phyloP scores from a whole-genome alignment of 2,329 filamentous ascomycete species.

The Fusarium udum region DNA sequence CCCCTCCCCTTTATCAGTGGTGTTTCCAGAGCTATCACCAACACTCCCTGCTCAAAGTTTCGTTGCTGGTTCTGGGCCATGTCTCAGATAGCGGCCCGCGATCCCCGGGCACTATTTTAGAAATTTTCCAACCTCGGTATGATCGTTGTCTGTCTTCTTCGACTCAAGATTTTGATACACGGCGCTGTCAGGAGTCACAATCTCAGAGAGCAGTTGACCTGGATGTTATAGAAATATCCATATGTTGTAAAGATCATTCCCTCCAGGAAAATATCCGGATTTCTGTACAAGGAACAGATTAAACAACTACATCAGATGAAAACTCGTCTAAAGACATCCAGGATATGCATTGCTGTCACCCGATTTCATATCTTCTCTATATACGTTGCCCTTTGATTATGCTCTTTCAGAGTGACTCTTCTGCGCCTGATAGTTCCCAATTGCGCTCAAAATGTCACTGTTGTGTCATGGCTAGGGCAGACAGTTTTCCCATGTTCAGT shows the following conservation, averaged over 20 bases:
- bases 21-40: constrained; percentile 3
- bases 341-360: constrained; percentile 1
- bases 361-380: constrained; percentile 34
- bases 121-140: background rate
- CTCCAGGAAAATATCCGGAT: background rate
- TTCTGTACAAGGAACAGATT: background rate
- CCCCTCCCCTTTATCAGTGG: constrained; percentile 2
- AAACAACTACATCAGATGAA: background rate
- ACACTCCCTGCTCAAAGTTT: background rate
- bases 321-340: background rate
- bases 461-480: constrained; percentile 12
- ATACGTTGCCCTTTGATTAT: constrained; percentile 33
- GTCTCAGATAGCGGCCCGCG: constrained; percentile 16
- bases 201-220: background rate
- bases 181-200: background rate
- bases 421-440: constrained; percentile 29
- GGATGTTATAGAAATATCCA: background rate
- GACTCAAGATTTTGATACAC: background rate
- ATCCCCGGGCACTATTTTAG: background rate
- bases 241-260: background rate
- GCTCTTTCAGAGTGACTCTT: constrained; percentile 17
- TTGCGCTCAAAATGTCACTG: constrained; percentile 30
- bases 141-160: background rate
- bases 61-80: constrained; percentile 2
- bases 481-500: constrained; percentile 6